These are phyloP conservation scores for Daldinia vernicosa DNA, from an alignment of 495 filamentous ascomycete species.

Conservation along the genomic window DNA sequence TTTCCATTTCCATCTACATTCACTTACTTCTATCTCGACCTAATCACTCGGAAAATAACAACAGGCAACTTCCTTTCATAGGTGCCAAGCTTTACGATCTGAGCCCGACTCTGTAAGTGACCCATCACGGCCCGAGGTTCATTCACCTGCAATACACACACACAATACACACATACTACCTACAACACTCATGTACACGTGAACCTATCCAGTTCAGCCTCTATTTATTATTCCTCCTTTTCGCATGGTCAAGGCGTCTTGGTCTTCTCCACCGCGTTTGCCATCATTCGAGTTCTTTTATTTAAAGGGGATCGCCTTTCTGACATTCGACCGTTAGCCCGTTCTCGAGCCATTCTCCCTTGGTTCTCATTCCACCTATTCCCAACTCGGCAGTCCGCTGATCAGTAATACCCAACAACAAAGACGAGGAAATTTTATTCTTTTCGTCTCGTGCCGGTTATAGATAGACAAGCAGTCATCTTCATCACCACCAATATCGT, in stretches of 20 bases:
- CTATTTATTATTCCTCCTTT: slow-evolving; percentile 28
- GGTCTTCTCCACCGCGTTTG: slow-evolving; percentile 36
- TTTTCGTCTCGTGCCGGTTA: neutral
- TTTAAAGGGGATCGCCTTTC: slow-evolving; percentile 38
- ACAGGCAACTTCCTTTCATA: slow-evolving; percentile 5
- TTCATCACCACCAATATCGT: neutral
- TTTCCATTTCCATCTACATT: slow-evolving; percentile 15
- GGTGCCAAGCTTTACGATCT: slow-evolving; percentile 13
- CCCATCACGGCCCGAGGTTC: slow-evolving; percentile 33
- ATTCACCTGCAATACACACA: slow-evolving; percentile 17
- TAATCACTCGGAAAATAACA: slow-evolving; percentile 10
- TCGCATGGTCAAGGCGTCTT: slow-evolving; percentile 40
- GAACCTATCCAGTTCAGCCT: slow-evolving; percentile 26
- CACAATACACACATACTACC: neutral
- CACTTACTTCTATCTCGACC: slow-evolving; percentile 5
- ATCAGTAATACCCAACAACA: slow-evolving; percentile 24
- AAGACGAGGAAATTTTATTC: slow-evolving; percentile 8
- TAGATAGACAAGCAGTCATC: neutral
- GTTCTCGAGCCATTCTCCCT: slow-evolving; percentile 44
- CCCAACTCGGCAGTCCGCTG: slow-evolving; percentile 40
- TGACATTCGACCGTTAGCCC: slow-evolving; percentile 8
- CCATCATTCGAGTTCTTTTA: slow-evolving; percentile 30
- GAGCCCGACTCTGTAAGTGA: slow-evolving; percentile 35
- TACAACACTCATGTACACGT: neutral
- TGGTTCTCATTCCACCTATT: slow-evolving; percentile 39